phyloP scores from a whole-genome alignment of 2,329 filamentous ascomycete genomes.

The Xylariaceae sp. region DNA sequence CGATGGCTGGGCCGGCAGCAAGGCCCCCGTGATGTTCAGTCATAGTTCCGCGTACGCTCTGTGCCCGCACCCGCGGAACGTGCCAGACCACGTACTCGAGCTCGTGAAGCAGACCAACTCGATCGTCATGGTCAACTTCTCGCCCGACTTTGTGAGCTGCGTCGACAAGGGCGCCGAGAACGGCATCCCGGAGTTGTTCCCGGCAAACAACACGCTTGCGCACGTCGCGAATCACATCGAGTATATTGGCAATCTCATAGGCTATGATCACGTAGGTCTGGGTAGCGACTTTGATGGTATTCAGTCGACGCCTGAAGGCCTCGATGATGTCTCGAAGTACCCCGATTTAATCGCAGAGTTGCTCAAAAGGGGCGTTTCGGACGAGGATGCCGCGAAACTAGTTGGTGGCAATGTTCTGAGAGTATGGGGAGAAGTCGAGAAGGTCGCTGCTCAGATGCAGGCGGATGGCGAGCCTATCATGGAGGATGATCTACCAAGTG shows the following conservation, averaged over 20 bases:
- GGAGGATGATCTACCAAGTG: slow-evolving; percentile 45
- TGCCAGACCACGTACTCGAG: slow-evolving; percentile 76
- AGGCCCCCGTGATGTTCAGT: slow-evolving; percentile 81
- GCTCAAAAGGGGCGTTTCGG: slow-evolving; percentile 67
- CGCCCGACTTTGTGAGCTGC: slow-evolving; percentile 79
- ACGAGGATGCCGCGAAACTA: slow-evolving; percentile 69
- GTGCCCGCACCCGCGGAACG: slow-evolving; percentile 87
- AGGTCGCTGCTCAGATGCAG: slow-evolving; percentile 64
- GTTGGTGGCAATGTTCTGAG: slow-evolving; percentile 77
- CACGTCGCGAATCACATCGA: slow-evolving; percentile 78
- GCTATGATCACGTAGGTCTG: slow-evolving; percentile 82
- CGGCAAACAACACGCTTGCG: slow-evolving; percentile 65
- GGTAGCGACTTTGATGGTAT: slow-evolving; percentile 91
- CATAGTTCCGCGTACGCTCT: slow-evolving; percentile 78
- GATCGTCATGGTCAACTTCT: slow-evolving; percentile 87
- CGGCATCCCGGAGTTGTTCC: slow-evolving; percentile 64
- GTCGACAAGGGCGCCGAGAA: slow-evolving; percentile 51
- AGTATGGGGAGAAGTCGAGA: slow-evolving; percentile 78
- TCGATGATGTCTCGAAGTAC: slow-evolving; percentile 83
- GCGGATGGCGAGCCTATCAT: slow-evolving; percentile 45
- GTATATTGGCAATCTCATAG: slow-evolving; percentile 77
- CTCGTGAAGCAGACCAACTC: slow-evolving; percentile 70
- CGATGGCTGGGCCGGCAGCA: slow-evolving; percentile 63
- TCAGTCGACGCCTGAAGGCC: slow-evolving; percentile 57
- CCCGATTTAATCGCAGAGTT: slow-evolving; percentile 74